Conservation (phyloP, 1,139 yeast genomes). For the Magnusiomyces clavatus region DNA sequence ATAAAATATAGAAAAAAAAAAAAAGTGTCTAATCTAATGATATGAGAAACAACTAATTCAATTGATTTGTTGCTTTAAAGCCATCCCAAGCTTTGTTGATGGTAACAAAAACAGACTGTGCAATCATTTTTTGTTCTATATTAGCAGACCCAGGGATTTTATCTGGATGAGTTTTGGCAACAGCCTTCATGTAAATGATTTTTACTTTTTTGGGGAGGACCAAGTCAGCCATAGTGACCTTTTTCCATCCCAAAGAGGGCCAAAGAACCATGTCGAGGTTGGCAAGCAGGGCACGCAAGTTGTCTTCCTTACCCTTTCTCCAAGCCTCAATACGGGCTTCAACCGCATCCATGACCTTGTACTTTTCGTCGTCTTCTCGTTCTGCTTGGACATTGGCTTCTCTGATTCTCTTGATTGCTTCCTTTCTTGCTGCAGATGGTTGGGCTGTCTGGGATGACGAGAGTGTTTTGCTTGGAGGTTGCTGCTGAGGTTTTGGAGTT, state of each 20-base stretch:
- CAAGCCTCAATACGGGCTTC: slow-evolving; percentile 50
- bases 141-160: slow-evolving; percentile 52
- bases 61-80: slow-evolving; percentile 54
- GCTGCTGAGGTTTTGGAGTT: slow-evolving; percentile 19
- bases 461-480: slow-evolving; percentile 23
- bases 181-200: slow-evolving; percentile 83
- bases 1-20: not conserved
- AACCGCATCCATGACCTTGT: slow-evolving; percentile 53
- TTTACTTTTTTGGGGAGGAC: slow-evolving; percentile 91
- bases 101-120: slow-evolving; percentile 77
- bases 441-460: slow-evolving; percentile 16
- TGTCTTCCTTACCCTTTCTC: slow-evolving; percentile 70
- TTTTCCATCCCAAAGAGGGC: slow-evolving; percentile 56
- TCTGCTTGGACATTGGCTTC: slow-evolving; percentile 44
- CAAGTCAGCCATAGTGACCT: slow-evolving; percentile 60
- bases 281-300: slow-evolving; percentile 65
- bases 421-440: slow-evolving; percentile 31
- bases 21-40: too few relatives aligned
- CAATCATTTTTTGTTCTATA: slow-evolving; percentile 71
- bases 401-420: slow-evolving; percentile 42
- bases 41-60: slow-evolving; percentile 28
- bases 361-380: slow-evolving; percentile 47
- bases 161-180: slow-evolving; percentile 90
- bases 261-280: slow-evolving; percentile 58
- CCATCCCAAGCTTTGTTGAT: slow-evolving; percentile 88